Base-by-base conservation (phyloP, 164 flowering plant genomes). In the Dillenia suffruticosa region DNA sequence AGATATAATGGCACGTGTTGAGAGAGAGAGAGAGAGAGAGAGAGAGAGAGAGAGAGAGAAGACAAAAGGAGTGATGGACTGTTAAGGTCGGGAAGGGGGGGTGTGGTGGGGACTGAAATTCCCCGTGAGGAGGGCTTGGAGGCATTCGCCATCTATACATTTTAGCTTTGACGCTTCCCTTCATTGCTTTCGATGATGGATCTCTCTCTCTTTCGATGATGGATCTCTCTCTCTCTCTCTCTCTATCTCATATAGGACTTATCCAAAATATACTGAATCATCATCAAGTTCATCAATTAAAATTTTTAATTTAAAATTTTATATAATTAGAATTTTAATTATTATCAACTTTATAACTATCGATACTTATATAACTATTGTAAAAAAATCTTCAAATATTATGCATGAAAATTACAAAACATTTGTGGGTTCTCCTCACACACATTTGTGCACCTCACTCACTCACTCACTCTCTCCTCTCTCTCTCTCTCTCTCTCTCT, bases 71-170 rank as follows among this genome's bases (percentile, higher is more conserved):
- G 66, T 40, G 70, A 68, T 43, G 56, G 70, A n/a, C 14, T 44
- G 32, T 61, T 54, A 68, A 69, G 60, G 70, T 70, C 51, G 49
- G 68, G 61, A 64, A 66, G 62, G 59, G 55, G 70, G 56, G 60
- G 61, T 55, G 16, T n/a, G n/a, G 58, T 19, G 44, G 65, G 58
- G 59, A 49, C 61, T 67, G 68, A 50, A 61, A 74, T 54, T 46
- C 65, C 74, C 90, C 93, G 93, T 87, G 87, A 82, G 81, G 75
- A 74, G 73, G 56, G 57, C 78, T 82, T 82, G 87, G 84, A 82
- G 58, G 70, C 76, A 78, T 80, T 70, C 78, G 51, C 58, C 46
- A 50, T 57, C 54, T 63, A 63, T 65, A 68, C 66, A 63, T 65
- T 72, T 61, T 69, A 68, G 46, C 59, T 47, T 69, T 51, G 40